Evolutionary conservation across 495 filamentous ascomycete species (phyloP), one percentile per base, ranked within the genome.

Genomic region (Aspergillus funiculosus): DNA sequence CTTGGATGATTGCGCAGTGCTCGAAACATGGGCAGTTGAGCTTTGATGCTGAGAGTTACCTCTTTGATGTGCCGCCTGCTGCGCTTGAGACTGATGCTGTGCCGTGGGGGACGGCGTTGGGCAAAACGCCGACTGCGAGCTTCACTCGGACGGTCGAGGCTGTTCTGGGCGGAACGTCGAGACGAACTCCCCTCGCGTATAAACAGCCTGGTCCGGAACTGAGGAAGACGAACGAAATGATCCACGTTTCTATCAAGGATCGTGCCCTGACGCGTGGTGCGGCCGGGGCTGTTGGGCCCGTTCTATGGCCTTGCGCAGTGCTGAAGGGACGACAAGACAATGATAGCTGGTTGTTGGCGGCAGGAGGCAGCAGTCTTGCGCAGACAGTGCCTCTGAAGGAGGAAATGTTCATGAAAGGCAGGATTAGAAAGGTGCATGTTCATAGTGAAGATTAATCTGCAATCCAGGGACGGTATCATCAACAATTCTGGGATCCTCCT

Each of bases 1-100:
- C 66, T 2, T 76, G 72, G 72, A 75, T 76, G 72, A 63, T 75
- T 13, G 46, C 62, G 19, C 61, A 72, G 25, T 58, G 54, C 25
- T 42, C 46, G 7, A 56, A 58, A 39, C 19, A 58, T 22, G 41
- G 51, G 15, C 58, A 61, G 18, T 50, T 61, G 0, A 34, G 26
- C 0, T 55, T 61, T 14, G 51, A 61, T 19, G 13, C 54, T 5
- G 47, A 53, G 6, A 50, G 45, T 1, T 48, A 58, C 17, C 53
- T 61, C 2, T 50, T 48, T 14, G 46, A 55, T 9, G 32, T 38
- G 22, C 42, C 49, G 4, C 36, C 43, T 32, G 37, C 1, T 1
- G 13, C 10, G 34, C 20, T 20, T 6, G 48, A 45, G 15, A 15
- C n/a, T n/a, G 34, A 32, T 6, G 11, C 22, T 1, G 37, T 29